A percentile compares a stretch with the other conserved stretches of the same genome.
phyloP scores from a whole-genome alignment of 2,329 filamentous ascomycete species.

The Clarireedia sp. region DNA sequence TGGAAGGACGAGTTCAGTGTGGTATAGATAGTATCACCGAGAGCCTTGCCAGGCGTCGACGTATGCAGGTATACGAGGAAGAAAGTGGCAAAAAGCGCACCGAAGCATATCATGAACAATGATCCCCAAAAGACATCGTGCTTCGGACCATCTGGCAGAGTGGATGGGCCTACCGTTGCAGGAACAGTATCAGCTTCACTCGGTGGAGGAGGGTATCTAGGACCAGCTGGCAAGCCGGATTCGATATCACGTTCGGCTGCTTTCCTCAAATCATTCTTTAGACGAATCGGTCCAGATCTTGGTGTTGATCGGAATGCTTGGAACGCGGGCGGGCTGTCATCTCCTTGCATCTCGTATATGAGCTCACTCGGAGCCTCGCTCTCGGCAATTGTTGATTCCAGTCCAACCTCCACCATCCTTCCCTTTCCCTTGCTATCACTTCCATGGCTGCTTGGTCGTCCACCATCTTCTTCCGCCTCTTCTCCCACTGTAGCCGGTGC shows the following conservation, averaged over 20 bases:
- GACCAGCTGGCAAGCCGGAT: constrained; percentile 10
- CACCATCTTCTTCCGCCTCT: constrained; percentile 27
- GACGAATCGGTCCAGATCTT: constrained; percentile 25
- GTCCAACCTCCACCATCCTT: constrained; percentile 75
- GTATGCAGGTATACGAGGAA: constrained; percentile 89
- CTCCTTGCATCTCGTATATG: constrained; percentile 44
- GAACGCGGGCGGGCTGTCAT: constrained; percentile 52
- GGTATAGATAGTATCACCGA: constrained; percentile 92
- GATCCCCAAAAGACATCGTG: constrained; percentile 92
- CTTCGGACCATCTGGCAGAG: constrained; percentile 61
- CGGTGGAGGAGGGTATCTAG: constrained; percentile 21
- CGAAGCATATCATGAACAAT: constrained; percentile 77
- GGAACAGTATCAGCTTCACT: constrained; percentile 38
- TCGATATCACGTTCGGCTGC: constrained; percentile 19
- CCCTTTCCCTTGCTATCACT: constrained; percentile 49
- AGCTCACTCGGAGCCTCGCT: constrained; percentile 54
- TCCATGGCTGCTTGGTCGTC: constrained; percentile 21
- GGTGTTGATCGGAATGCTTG: constrained; percentile 42
- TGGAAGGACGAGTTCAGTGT: constrained; percentile 80
- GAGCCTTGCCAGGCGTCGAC: constrained; percentile 56
- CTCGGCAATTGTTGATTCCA: constrained; percentile 59
- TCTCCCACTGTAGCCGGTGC: constrained; percentile 30
- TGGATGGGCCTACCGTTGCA: constrained; percentile 43
- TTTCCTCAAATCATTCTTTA: constrained; percentile 23
- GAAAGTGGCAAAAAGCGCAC: constrained; percentile 78